Evolutionary conservation across 306 rosid genomes (phyloP).

Genomic region (Carpinus fangiana): DNA sequence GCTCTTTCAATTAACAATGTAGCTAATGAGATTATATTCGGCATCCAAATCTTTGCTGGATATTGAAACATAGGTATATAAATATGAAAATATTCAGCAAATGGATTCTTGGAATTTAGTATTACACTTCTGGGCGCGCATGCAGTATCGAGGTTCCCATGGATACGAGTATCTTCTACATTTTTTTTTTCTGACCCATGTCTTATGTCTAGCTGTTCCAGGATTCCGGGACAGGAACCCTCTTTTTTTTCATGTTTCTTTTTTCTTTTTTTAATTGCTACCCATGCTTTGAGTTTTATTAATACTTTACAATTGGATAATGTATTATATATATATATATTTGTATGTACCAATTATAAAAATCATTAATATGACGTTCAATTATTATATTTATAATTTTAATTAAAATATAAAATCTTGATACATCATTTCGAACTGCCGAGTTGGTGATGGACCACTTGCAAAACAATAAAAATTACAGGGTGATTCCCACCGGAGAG

Average conservation of each 20-base stretch:
- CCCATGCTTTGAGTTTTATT: too few relatives aligned
- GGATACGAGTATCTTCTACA: neutral
- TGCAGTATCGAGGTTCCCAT: neutral
- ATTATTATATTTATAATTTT: too few relatives aligned
- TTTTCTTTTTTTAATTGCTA: too few relatives aligned
- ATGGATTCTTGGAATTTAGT: neutral
- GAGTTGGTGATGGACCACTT: too few relatives aligned
- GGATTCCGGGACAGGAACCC: neutral
- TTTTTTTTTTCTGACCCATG: neutral
- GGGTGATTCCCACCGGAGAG: too few relatives aligned
- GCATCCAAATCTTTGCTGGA: neutral
- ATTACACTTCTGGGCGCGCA: neutral
- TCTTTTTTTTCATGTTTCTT: neutral
- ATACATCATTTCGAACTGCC: too few relatives aligned
- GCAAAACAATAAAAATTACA: too few relatives aligned
- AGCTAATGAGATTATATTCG: slow-evolving; percentile 4
- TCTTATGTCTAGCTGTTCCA: slow-evolving; percentile 1
- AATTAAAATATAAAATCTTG: too few relatives aligned
- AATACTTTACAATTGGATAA: too few relatives aligned
- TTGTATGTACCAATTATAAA: too few relatives aligned
- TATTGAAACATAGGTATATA: neutral
- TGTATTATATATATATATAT: too few relatives aligned
- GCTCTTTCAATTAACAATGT: neutral
- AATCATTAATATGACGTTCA: too few relatives aligned
- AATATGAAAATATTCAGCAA: neutral